These are phyloP conservation scores for Schizochytrium sp. DNA, from an alignment of 108 stramenopile species.

Conservation along the genomic window DNA sequence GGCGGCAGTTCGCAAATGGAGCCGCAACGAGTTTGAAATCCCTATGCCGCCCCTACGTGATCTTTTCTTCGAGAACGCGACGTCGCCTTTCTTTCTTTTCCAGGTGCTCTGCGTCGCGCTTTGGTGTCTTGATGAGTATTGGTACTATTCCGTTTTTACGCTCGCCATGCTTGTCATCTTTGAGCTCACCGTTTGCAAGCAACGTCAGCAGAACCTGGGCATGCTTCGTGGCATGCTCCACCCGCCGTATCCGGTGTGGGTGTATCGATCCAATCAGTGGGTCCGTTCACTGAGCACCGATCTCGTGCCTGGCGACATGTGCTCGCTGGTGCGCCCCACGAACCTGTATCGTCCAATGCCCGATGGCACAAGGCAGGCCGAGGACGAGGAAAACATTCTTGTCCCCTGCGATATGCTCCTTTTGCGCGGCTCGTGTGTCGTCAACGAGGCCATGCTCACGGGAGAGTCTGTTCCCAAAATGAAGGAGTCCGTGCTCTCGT, in stretches of 20 bases:
- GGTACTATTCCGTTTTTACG: constrained; percentile 93
- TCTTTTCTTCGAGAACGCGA: constrained; percentile 71
- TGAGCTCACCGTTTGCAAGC: constrained; percentile 76
- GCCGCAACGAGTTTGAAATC: constrained; percentile 68
- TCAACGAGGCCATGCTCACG: constrained; percentile 93
- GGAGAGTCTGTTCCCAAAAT: constrained; percentile 88
- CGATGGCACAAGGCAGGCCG: neutral
- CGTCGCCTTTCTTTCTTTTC: constrained; percentile 92
- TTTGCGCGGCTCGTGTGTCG: constrained; percentile 70
- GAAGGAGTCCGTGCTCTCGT: constrained; percentile 51
- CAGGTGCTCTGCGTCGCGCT: constrained; percentile 90
- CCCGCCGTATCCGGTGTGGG: constrained; percentile 23
- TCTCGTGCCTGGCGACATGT: constrained; percentile 81
- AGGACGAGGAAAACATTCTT: constrained; percentile 7
- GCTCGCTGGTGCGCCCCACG: constrained; percentile 50
- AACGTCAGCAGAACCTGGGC: constrained; percentile 65
- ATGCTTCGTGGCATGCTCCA: constrained; percentile 62
- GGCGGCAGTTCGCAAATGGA: constrained; percentile 50
- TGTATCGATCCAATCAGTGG: constrained; percentile 63
- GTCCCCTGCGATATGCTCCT: constrained; percentile 81
- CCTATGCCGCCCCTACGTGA: constrained; percentile 74
- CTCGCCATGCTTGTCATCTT: constrained; percentile 77
- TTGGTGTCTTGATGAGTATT: constrained; percentile 96
- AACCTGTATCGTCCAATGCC: neutral
- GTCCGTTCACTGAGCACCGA: constrained; percentile 47